These are phyloP conservation scores for Trametes sanguinea DNA, from an alignment of 768 basidiomycete species.

Conservation along the genomic window DNA sequence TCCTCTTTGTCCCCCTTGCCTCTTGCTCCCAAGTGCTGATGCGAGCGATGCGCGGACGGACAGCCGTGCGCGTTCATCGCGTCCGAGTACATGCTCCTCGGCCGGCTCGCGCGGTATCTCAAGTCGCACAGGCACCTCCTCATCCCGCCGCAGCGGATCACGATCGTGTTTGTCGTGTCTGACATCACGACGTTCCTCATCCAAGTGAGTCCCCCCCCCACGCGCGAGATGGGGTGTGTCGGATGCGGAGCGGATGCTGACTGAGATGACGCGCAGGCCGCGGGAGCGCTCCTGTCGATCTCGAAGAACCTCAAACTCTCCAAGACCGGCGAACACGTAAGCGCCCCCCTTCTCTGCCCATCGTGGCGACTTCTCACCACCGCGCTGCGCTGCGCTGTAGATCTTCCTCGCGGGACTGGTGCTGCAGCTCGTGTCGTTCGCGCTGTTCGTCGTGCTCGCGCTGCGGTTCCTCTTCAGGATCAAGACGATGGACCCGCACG, in stretches of 20 bases:
- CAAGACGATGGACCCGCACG: conserved; percentile 39
- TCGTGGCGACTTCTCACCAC: background rate
- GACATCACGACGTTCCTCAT: conserved; percentile 69
- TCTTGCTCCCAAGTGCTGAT: background rate
- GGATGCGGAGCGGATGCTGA: too few relatives aligned
- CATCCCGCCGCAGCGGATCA: conserved; percentile 51
- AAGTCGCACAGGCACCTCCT: conserved; percentile 49
- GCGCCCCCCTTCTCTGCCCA: background rate
- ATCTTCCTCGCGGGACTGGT: conserved; percentile 59
- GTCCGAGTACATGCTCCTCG: conserved; percentile 66
- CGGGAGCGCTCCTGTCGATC: conserved; percentile 49
- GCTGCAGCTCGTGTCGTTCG: conserved; percentile 56
- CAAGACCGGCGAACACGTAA: conserved; percentile 19
- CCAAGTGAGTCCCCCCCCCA: conserved; percentile 47
- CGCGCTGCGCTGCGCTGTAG: conserved; percentile 32
- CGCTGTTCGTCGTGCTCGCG: conserved; percentile 49
- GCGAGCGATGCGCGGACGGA: background rate
- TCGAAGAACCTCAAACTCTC: conserved; percentile 30
- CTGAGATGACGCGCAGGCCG: conserved; percentile 36
- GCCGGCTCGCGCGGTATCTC: conserved; percentile 56
- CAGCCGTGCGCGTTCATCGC: conserved; percentile 78
- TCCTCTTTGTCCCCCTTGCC: background rate
- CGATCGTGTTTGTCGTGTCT: conserved; percentile 58
- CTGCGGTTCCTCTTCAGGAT: conserved; percentile 52
- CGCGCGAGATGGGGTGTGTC: too few relatives aligned